Conservation (phyloP, 805 yeast genomes). For the Dipodascus geniculatus region DNA sequence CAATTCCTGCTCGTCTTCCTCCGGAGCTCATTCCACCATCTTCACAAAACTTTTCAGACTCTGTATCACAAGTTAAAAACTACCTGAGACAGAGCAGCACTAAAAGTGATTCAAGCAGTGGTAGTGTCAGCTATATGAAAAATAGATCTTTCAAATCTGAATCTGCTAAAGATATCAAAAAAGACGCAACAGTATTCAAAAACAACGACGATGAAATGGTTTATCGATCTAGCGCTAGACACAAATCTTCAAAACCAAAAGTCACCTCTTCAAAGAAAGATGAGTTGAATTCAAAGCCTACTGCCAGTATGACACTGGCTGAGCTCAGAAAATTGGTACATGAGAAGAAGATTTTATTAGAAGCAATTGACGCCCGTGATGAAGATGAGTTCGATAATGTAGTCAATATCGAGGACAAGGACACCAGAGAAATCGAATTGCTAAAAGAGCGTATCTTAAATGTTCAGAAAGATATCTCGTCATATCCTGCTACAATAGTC, state of each 20-base stretch:
- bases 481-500: slow-evolving; percentile 13
- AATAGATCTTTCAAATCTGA: slow-evolving; percentile 8
- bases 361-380: slow-evolving; percentile 59
- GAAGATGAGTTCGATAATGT: slow-evolving; percentile 21
- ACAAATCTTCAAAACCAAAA: background rate
- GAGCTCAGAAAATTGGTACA: slow-evolving; percentile 38
- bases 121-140: background rate
- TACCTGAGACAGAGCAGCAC: slow-evolving; percentile 35
- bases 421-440: slow-evolving; percentile 45
- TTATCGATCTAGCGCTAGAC: slow-evolving; percentile 36
- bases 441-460: slow-evolving; percentile 48
- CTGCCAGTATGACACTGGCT: slow-evolving; percentile 22
- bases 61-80: slow-evolving; percentile 59
- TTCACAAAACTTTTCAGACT: slow-evolving; percentile 44
- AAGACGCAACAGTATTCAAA: slow-evolving; percentile 43
- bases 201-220: slow-evolving; percentile 54
- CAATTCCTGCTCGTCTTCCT: slow-evolving; percentile 73
- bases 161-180: slow-evolving; percentile 18
- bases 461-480: slow-evolving; percentile 30
- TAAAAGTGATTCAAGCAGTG: slow-evolving; percentile 6
- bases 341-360: slow-evolving; percentile 61
- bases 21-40: slow-evolving; percentile 78
- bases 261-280: slow-evolving; percentile 42
- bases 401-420: slow-evolving; percentile 26
- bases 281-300: background rate